Evolutionary conservation across 208 protist genomes (phyloP), one percentile per base, ranked within the genome.

Genomic region (Leishmania turanica): DNA sequence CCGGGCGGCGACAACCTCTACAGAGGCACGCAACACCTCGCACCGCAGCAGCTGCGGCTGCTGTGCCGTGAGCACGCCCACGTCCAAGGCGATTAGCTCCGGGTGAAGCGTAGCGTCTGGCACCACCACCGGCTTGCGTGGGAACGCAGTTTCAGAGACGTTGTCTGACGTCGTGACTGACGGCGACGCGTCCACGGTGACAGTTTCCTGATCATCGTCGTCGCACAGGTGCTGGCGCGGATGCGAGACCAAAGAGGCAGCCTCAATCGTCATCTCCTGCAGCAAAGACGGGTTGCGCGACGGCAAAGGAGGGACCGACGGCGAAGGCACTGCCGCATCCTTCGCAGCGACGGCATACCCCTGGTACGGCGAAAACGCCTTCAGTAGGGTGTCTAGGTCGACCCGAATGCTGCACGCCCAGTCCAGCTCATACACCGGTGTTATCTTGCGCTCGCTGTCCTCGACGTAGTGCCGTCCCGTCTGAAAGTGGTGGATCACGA

Each of bases 401-500:
- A 97, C 65, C 13, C 19, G 64, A 37, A 97, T 90, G 45, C 42
- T 89, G 76, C 89, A 93, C 0, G 70, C 75, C 81, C 85, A 92
- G 19, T 93, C 89, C 6, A 97, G 51, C 72, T 95, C 89, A 79
- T 93, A 93, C 1, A 78, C 71, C 40, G 93, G 93, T 5, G 75
- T 85, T 3, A 21, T 72, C 56, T 84, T 78, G 19, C 72, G 53
- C 5, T 94, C 82, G 0, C 56, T 42, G 2, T 56, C 53, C 24
- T 88, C 87, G 9, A 95, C 90, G 82, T 95, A 90, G 87, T 94
- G 89, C 42, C 90, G 91, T 1, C 87, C 66, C 5, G 84, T 90
- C 66, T 93, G 90, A 42, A 85, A 65, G 77, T 96, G 93, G 58
- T 88, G 83, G 21, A 96, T 79, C 4, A 88, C 73, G 73, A 96